Conservation (phyloP, 441 rosid genomes). For the Cnidoscolus chayamansa region DNA sequence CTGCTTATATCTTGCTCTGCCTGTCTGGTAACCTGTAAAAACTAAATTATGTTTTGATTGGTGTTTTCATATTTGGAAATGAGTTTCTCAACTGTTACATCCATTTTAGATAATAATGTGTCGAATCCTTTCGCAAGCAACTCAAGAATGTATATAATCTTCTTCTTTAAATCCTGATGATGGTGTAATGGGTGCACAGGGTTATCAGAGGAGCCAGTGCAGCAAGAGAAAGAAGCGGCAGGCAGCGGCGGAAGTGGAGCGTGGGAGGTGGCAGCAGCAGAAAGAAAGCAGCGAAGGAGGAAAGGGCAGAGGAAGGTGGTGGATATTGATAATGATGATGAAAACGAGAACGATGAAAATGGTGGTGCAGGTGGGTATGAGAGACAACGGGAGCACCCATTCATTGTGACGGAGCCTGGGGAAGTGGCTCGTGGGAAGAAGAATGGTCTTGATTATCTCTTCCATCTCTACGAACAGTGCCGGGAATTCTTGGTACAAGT, state of each 20-base stretch:
- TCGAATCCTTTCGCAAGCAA: neutral
- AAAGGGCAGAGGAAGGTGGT: constrained; percentile 45
- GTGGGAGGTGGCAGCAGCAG: constrained; percentile 44
- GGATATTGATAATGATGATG: constrained; percentile 40
- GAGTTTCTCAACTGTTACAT: constrained; percentile 1
- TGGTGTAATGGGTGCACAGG: constrained; percentile 36
- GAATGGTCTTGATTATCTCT: constrained; percentile 97
- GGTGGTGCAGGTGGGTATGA: constrained; percentile 42
- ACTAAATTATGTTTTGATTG: neutral
- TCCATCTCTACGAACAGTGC: constrained; percentile 94
- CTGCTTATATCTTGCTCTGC: neutral
- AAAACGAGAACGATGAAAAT: constrained; percentile 45
- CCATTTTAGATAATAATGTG: neutral
- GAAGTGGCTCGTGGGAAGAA: constrained; percentile 98
- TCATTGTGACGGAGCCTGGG: constrained; percentile 98
- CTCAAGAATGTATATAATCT: neutral
- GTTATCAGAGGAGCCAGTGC: constrained; percentile 79
- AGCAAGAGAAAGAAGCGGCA: constrained; percentile 59
- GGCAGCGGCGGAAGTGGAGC: constrained; percentile 55
- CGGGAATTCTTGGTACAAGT: constrained; percentile 87
- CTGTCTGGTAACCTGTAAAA: neutral
- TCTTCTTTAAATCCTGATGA: neutral
- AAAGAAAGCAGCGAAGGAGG: constrained; percentile 42
- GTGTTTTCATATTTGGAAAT: neutral
- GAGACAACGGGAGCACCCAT: constrained; percentile 96